phyloP scores from a whole-genome alignment of 192 early-diverging fungal genomes.

The Coemansia sp. region DNA sequence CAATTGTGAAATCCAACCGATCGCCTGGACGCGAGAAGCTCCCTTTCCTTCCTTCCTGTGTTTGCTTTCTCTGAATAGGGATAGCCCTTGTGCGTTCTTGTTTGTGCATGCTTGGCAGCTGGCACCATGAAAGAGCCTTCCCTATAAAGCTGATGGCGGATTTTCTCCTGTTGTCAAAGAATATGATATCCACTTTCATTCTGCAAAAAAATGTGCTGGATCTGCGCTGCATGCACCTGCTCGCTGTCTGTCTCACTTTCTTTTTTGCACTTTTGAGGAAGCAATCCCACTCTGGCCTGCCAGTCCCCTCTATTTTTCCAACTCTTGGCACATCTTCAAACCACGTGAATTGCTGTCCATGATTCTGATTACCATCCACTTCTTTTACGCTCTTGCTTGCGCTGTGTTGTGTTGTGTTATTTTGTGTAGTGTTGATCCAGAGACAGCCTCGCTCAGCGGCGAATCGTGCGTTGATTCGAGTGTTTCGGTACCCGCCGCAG shows the following conservation, averaged over 20 bases:
- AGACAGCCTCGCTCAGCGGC: conserved; percentile 51
- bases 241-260: neutral
- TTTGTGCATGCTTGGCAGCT: too few species aligned
- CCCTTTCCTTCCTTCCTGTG: neutral
- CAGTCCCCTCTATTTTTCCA: neutral
- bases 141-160: neutral
- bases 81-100: too few species aligned
- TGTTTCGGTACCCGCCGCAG: conserved; percentile 23
- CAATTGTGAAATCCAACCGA: neutral
- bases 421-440: conserved; percentile 38
- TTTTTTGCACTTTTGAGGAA: neutral
- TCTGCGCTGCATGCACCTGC: conserved; percentile 9
- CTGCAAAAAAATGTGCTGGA: conserved; percentile 1
- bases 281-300: neutral
- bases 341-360: neutral
- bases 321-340: neutral
- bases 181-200: conserved; percentile 2
- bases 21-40: neutral
- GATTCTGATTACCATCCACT: neutral
- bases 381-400: neutral
- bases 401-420: neutral
- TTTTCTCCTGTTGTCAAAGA: conserved; percentile 2
- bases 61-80: too few species aligned
- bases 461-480: conserved; percentile 48
- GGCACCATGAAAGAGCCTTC: too few species aligned